Evolutionary conservation across 345 rosid genomes (phyloP), one percentile per base, ranked within the genome.

Genomic region (Camelina sativa): DNA sequence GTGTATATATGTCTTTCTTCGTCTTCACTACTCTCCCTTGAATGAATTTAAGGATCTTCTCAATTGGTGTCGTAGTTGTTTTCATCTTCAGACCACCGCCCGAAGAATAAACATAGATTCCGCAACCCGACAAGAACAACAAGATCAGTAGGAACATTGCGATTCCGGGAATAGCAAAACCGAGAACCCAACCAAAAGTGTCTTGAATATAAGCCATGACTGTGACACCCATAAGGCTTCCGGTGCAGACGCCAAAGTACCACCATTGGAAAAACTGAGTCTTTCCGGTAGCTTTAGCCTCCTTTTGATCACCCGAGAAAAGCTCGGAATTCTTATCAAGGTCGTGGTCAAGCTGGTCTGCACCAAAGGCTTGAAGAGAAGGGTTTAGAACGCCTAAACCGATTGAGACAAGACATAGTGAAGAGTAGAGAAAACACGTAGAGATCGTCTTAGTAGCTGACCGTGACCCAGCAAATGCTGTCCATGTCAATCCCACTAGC

Each of bases 351-450:
- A 89, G 86, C 71, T 95, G 97, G 82, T 92, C 97, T 0, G 99
- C 92, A 22, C 88, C 99, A 57, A 95, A 92, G 64, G 99, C 97
- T 78, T 95, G 99, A 41, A 95, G 69, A 35, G 98, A 92, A 47
- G 98, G 98, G 78, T 85, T 95, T 25, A 84, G 88, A 41, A 88
- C 98, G 22, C 94, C 99, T 34, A 84, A 85, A 67, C 99, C 99
- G 8, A 92, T 25, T 17, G 99, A 90, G 75, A 90, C 86, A 68
- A 92, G 72, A 60, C 87, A 82, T 2, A 92, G 92, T 23, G 98
- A 90, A 69, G 79, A 82, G 72, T 86, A 87, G 32, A 95, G 88
- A 82, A 86, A 88, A 0, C 82, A 67, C 53, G 85, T 75, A 12
- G 88, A 85, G 70, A 83, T 62, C 9, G 63, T 82, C 82, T 75